Conservation (phyloP, 169 alveolate species). For the Neospora caninum region DNA sequence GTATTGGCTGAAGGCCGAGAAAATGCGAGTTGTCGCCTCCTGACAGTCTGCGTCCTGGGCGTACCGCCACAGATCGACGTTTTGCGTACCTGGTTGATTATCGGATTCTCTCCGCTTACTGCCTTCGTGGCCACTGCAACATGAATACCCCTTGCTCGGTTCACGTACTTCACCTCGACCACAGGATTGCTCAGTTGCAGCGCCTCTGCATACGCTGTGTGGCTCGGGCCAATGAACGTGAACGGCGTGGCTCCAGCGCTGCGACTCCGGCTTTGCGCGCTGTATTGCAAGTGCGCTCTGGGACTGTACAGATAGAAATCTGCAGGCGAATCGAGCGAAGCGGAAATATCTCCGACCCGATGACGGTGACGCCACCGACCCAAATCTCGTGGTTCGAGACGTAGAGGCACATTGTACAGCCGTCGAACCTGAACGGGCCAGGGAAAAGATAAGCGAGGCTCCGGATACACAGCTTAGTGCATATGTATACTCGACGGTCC, state of each 20-base stretch:
- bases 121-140: slow-evolving; percentile 34
- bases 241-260: slow-evolving; percentile 16
- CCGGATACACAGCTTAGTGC: too few relatives aligned
- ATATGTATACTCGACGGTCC: too few relatives aligned
- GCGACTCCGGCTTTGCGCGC: neutral
- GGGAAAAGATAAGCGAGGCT: neutral
- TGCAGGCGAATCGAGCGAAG: neutral
- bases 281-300: neutral
- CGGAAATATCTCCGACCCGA: neutral
- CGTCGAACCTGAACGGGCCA: slow-evolving; percentile 57
- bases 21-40: too few relatives aligned
- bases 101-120: slow-evolving; percentile 53
- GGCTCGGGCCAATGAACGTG: neutral
- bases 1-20: too few relatives aligned
- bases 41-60: too few relatives aligned
- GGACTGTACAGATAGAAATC: slow-evolving; percentile 34
- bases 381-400: slow-evolving; percentile 31
- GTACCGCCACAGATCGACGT: neutral
- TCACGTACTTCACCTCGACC: slow-evolving; percentile 22
- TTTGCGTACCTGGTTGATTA: slow-evolving; percentile 51
- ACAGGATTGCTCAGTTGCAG: slow-evolving; percentile 47
- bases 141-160: slow-evolving; percentile 14
- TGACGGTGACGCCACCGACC: slow-evolving; percentile 27
- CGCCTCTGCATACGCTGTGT: slow-evolving; percentile 6
- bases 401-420: slow-evolving; percentile 60